Base-by-base conservation (phyloP, 2,329 filamentous ascomycete genomes). In the Dactylonectria estremocensis region DNA sequence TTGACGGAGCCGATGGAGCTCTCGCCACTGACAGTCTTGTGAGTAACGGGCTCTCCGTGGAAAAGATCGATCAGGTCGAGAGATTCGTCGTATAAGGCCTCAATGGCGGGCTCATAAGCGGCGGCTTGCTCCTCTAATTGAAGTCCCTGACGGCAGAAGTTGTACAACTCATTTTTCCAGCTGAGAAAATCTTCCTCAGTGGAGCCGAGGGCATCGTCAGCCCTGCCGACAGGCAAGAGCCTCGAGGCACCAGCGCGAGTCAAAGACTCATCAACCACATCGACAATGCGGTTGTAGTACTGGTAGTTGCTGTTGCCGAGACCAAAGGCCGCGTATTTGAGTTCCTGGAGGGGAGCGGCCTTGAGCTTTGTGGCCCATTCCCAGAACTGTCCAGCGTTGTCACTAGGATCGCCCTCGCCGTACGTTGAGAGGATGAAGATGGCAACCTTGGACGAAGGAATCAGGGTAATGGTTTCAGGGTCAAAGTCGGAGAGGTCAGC, bases 401-500 rank as follows among this genome's bases (percentile, higher is more conserved):
- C 80, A 28, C 73, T 78, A 1, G 80, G 80, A 18, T 81, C 79
- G 20, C 80, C 80, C 48, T 82, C 80, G 18, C 80, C 80, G 56
- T 77, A 80, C 1, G 80, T 80, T 0, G 80, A 74, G 2, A 82
- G 62, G 8, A 82, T 69, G 54, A 81, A 80, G 40, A 80, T 71
- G 28, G 70, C 74, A 7, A 77, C 58, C 40, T 75, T 76, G 16
- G 65, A 61, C 3, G 60, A 37, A 1, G 77, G 73, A 2, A 80
- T 57, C 1, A 64, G 46, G 5, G 76, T 72, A 35, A 84, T 78
- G 7, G 73, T 79, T 2, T 80, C 78, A 10, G 76, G 72, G 53
- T 86, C 83, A 61, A 82, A 86, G 59, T 86, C 84, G 2, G 80
- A 82, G 2, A 84, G 73, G 63, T 86, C 83, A 8, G 81, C 83